These are phyloP conservation scores for Penicillium paradoxum DNA, from an alignment of 495 filamentous ascomycete species.

Conservation along the genomic window DNA sequence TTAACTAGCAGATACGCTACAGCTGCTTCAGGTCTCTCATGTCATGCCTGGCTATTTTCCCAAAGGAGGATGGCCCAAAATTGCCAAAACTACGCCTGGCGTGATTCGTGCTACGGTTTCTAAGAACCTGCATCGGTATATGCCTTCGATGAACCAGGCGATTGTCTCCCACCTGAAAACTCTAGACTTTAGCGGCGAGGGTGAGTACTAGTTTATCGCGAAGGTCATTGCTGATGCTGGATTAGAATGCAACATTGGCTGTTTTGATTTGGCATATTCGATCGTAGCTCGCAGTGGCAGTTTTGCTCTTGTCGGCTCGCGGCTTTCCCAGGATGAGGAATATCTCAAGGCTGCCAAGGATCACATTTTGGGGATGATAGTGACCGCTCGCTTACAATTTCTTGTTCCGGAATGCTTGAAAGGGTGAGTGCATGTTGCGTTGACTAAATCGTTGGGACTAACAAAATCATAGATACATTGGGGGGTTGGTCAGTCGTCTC, in stretches of 20 bases:
- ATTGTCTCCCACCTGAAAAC: constrained; percentile 15
- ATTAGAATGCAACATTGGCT: constrained; percentile 16
- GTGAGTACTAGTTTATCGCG: neutral
- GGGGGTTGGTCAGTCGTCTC: constrained; percentile 16
- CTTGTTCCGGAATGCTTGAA: constrained; percentile 21
- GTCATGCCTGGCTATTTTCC: constrained; percentile 28
- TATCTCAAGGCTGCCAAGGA: constrained; percentile 24
- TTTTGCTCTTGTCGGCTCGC: constrained; percentile 19
- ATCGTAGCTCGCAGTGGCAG: constrained; percentile 24
- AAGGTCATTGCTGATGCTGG: neutral
- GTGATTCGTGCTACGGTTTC: constrained; percentile 20
- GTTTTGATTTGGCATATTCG: constrained; percentile 25
- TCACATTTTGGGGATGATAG: constrained; percentile 25
- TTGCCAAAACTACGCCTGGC: constrained; percentile 23
- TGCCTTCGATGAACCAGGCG: constrained; percentile 19
- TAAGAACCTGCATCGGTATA: constrained; percentile 19
- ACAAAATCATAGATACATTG: constrained; percentile 13
- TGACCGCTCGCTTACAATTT: constrained; percentile 22
- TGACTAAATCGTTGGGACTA: neutral
- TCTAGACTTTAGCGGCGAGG: constrained; percentile 6
- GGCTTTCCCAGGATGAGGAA: constrained; percentile 19
- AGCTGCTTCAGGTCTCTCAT: constrained; percentile 26
- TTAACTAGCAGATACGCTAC: neutral
- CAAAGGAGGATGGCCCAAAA: constrained; percentile 19
- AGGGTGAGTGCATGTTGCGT: neutral